phyloP scores from a whole-genome alignment of 768 basidiomycete genomes.

The Hebeloma cylindrosporum region DNA sequence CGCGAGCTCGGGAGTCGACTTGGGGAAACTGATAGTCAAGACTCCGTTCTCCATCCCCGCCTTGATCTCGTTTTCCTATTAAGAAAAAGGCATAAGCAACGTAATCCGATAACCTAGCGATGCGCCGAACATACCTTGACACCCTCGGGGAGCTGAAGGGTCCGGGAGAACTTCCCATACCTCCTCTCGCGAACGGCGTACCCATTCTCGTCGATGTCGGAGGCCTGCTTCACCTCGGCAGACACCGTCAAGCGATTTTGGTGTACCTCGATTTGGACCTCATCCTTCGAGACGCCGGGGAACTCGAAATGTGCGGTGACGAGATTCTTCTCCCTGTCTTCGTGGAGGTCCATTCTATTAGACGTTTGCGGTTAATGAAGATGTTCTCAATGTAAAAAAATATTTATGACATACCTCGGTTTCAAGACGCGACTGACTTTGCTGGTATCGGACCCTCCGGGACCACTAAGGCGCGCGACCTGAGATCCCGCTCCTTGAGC shows the following conservation, averaged over 20 bases:
- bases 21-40: slow-evolving; percentile 51
- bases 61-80: slow-evolving; percentile 30
- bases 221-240: slow-evolving; percentile 41
- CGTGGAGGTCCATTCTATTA: slow-evolving; percentile 55
- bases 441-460: too few relatives aligned
- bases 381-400: neutral
- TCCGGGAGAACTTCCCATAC: slow-evolving; percentile 45
- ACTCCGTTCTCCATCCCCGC: slow-evolving; percentile 49
- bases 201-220: slow-evolving; percentile 35
- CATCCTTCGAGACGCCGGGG: slow-evolving; percentile 51
- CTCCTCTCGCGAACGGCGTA: slow-evolving; percentile 49
- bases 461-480: too few relatives aligned
- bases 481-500: too few relatives aligned
- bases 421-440: too few relatives aligned
- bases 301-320: slow-evolving; percentile 60
- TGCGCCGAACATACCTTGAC: slow-evolving; percentile 55
- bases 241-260: slow-evolving; percentile 50
- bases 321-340: slow-evolving; percentile 43
- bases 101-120: too few relatives aligned
- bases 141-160: slow-evolving; percentile 49
- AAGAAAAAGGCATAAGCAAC: slow-evolving; percentile 29
- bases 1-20: slow-evolving; percentile 33
- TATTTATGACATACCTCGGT: slow-evolving; percentile 28
- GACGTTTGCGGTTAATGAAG: neutral
- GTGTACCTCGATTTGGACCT: slow-evolving; percentile 52